Base-by-base conservation (phyloP, 192 early-diverging fungal species). In the Helicostylum pulchrum region DNA sequence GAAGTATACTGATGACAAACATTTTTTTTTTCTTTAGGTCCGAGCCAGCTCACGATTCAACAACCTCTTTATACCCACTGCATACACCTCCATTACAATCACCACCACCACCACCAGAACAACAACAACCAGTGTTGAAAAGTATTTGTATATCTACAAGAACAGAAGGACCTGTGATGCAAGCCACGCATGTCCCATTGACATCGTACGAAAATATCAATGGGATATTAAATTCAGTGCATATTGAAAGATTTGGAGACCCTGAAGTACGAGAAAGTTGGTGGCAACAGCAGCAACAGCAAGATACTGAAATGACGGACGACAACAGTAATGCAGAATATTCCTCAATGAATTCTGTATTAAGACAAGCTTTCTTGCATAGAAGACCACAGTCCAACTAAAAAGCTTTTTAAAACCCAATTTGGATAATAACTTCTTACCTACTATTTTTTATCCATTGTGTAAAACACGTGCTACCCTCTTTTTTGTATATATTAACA, bases 281-380 rank as follows among this genome's bases (percentile, higher is more conserved):
- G 53, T 66, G 58, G 64, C 57, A 61, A 6, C 36, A 54, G n/a
- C 14, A 10, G 64, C 57, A 61, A 6, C 36, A 54, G n/a, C 14
- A 10, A 9, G 44, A 53, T 26, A 26, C 39, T 6, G 57, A 55
- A 44, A 59, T 32, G 26, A 32, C 45, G 11, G 65, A 64, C 10
- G 55, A 44, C 4, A 50, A 20, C 11, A 58, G 39, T 44, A 53
- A 49, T 15, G 21, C 36, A 39, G 57, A 59, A 45, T 64, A 64
- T 45, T 19, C 39, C 5, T 15, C 17, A 17, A 53, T 67, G 30
- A 72, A 72, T 53, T 50, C 32, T 17, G n/a, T 72, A 3, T 47
- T 72, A 9, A 61, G 61, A 56, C 61, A 67, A 44, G 64, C 65
- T 9, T 72, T 72, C 39, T 45, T 72, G 4, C 46, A 48, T 2